A percentile compares a stretch with the other conserved stretches of the same genome.
These are phyloP conservation scores for Zoysia pacifica DNA, from an alignment of 176 grass and related monocot genomes.

Conservation along the genomic window DNA sequence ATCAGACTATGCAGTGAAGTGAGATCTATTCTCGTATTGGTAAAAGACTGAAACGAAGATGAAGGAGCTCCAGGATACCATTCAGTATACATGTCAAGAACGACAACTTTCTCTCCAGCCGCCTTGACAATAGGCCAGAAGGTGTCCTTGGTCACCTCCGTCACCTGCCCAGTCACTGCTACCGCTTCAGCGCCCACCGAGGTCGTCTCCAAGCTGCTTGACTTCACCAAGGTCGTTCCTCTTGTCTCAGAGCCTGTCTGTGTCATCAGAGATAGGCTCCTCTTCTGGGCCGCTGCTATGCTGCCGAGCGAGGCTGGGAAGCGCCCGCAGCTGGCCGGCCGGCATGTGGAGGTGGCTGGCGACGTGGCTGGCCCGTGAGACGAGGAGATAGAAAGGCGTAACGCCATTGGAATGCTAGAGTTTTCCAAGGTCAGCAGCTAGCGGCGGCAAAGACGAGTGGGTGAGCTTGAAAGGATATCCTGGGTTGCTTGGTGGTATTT, in stretches of 20 bases:
- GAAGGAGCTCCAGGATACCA: slow-evolving; percentile 57
- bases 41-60: neutral
- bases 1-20: neutral
- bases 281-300: slow-evolving; percentile 32
- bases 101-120: slow-evolving; percentile 72
- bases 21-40: neutral
- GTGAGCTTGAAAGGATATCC: slow-evolving; percentile 49
- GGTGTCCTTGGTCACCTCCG: slow-evolving; percentile 88
- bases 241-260: slow-evolving; percentile 16
- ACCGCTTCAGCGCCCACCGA: slow-evolving; percentile 38
- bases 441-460: slow-evolving; percentile 29
- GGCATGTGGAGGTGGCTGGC: slow-evolving; percentile 59
- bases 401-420: slow-evolving; percentile 64
- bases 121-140: slow-evolving; percentile 94
- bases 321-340: slow-evolving; percentile 31
- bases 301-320: slow-evolving; percentile 33
- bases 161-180: slow-evolving; percentile 70
- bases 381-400: slow-evolving; percentile 64
- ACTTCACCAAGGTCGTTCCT: slow-evolving; percentile 40
- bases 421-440: slow-evolving; percentile 27
- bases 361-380: slow-evolving; percentile 51
- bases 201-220: slow-evolving; percentile 63
- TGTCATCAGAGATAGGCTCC: slow-evolving; percentile 28
- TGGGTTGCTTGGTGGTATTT: slow-evolving; percentile 31
- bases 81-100: slow-evolving; percentile 98